Evolutionary conservation across 331 rosid genomes (phyloP).

Genomic region (Saraca asoca): DNA sequence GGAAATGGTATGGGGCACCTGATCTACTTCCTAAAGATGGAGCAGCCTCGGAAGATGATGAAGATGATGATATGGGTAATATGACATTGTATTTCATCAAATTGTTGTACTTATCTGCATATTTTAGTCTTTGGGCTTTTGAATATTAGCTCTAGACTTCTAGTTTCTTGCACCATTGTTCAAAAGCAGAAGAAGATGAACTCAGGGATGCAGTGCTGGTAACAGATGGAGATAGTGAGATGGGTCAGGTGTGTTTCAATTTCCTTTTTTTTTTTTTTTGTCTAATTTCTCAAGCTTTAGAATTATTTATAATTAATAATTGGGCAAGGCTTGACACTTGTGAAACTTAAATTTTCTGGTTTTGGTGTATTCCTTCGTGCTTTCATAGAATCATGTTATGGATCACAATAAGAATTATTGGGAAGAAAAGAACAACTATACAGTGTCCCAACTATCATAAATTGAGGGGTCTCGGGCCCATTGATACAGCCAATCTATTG

Average conservation of each 20-base stretch:
- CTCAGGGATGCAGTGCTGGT: conserved; percentile 82
- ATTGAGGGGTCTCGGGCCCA: not conserved
- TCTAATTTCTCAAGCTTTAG: conserved; percentile 19
- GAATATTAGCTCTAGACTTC: not conserved
- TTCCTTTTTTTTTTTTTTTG: conserved; percentile 1
- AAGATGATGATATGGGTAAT: conserved; percentile 58
- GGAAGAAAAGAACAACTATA: not conserved
- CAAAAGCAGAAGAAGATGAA: conserved; percentile 56
- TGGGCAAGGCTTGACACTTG: no score
- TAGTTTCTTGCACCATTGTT: conserved; percentile 18
- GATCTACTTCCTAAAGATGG: conserved; percentile 70
- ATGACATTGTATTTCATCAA: not conserved
- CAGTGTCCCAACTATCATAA: not conserved
- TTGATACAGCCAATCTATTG: not conserved
- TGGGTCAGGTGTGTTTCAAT: conserved; percentile 84
- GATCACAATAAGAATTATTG: not conserved
- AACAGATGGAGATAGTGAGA: conserved; percentile 85
- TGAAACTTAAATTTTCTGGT: no score
- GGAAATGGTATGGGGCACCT: conserved; percentile 99
- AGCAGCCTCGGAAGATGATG: conserved; percentile 50
- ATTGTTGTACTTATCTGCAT: conserved; percentile 9
- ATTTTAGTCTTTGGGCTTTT: not conserved
- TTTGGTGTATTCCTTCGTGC: no score
- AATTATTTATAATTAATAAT: not conserved
- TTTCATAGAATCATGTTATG: not conserved